Conservation (phyloP, 306 rosid genomes). For the Dalbergia cultrata region DNA sequence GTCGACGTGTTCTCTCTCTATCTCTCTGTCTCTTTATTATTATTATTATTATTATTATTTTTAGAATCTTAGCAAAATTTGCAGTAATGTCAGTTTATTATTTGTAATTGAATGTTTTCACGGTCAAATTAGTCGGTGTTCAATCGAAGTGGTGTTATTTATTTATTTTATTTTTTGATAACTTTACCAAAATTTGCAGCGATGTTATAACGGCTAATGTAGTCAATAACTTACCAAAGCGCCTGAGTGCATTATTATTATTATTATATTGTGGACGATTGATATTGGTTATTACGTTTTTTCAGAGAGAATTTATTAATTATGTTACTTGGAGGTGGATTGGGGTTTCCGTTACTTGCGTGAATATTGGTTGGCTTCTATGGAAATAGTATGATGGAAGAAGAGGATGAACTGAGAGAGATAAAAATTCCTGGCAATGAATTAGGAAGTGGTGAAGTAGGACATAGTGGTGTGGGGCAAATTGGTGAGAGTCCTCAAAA, state of each 20-base stretch:
- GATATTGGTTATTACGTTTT: not conserved
- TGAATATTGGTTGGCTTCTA: slow-evolving; percentile 45
- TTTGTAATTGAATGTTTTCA: not conserved
- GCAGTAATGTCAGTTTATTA: not conserved
- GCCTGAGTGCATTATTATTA: not conserved
- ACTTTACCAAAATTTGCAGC: not conserved
- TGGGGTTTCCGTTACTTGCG: slow-evolving; percentile 42
- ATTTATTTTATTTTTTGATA: not conserved
- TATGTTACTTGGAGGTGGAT: slow-evolving; percentile 56
- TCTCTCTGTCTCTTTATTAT: too few relatives aligned
- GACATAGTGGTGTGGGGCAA: slow-evolving; percentile 48
- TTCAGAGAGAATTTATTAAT: slow-evolving; percentile 16
- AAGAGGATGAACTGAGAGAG: slow-evolving; percentile 74
- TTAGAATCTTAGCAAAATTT: not conserved
- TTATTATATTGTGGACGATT: slow-evolving; percentile 17
- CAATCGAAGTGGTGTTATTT: too few relatives aligned
- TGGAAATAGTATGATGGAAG: slow-evolving; percentile 64
- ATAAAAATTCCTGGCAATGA: slow-evolving; percentile 50
- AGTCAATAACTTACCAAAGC: not conserved
- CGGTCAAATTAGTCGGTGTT: not conserved
- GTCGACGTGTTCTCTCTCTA: not conserved
- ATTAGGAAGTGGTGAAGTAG: slow-evolving; percentile 46
- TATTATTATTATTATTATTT: not conserved
- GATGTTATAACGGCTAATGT: not conserved
- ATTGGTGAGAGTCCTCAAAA: slow-evolving; percentile 44